phyloP scores from a whole-genome alignment of 108 stramenopile genomes.

The Schizochytrium sp. region DNA sequence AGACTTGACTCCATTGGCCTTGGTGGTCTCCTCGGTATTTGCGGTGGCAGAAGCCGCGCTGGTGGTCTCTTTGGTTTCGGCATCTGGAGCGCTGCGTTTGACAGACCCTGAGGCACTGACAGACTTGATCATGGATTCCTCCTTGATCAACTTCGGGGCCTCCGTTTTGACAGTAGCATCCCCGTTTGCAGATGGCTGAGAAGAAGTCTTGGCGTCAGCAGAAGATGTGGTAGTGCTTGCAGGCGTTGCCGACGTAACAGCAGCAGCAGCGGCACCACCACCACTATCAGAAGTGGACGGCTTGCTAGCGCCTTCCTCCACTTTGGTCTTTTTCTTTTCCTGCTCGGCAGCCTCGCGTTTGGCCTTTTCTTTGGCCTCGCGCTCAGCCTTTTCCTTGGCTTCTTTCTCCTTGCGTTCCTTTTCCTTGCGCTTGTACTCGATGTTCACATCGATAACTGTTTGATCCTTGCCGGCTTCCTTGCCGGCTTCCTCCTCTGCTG shows the following conservation, averaged over 20 bases:
- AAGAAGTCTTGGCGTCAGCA: no score
- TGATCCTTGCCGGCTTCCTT: slow-evolving; percentile 12
- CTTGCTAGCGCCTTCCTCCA: neutral
- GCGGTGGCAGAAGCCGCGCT: no score
- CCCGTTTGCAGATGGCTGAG: no score
- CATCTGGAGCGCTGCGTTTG: neutral
- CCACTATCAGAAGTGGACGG: no score
- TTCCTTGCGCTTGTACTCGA: slow-evolving; percentile 19
- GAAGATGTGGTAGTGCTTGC: no score
- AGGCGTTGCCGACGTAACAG: no score
- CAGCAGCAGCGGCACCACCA: no score
- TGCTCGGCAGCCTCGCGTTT: neutral
- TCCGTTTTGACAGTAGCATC: no score
- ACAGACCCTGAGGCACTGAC: neutral
- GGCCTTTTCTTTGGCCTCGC: neutral
- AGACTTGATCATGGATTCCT: neutral
- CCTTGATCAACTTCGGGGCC: neutral
- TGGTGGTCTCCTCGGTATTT: no score
- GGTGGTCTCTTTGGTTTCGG: neutral
- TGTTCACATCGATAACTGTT: neutral
- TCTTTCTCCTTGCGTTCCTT: slow-evolving; percentile 43
- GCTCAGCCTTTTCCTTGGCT: slow-evolving; percentile 43
- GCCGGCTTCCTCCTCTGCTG: neutral
- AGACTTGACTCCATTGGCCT: no score
- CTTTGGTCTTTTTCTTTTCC: neutral